Evolutionary conservation across 805 yeast genomes (phyloP), one percentile per base, ranked within the genome.

Genomic region (Yamadazyma kitorensis): DNA sequence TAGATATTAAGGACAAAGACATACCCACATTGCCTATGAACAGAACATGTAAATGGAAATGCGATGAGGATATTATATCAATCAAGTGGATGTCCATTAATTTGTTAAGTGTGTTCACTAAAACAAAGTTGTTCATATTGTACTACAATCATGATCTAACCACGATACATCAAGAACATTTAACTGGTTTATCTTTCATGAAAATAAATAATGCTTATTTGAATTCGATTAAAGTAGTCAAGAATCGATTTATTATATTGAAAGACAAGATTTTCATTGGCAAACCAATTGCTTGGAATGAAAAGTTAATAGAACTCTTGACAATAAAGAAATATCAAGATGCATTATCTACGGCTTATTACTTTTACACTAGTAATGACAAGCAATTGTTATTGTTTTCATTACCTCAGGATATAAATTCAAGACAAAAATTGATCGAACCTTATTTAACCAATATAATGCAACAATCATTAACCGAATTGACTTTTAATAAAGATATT

Each of bases 271-370:
- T 86, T 0, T 71, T 60, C 5, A 67, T 80, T 2, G 95, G 89
- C 0, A 64, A 76, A 16, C 55, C 78, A 11, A 62, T 78, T 2
- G 78, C 72, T 45, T 86, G 88, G 95, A 86, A 82, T 0, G 89
- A 83, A 44, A 61, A 68, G 17, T 54, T 85, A 1, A 53, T 74
- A 37, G 63, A 57, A 5, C 49, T 74, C 9, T 61, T 86, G 30
- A 61, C 72, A 8, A 44, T 57, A 2, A 76, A 73, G 1, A 53
- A 71, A 15, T 81, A 78, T 35, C 53, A 72, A 5, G 60, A 54
- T 2, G 89, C 94, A 0, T 63, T 86, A n/a, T 55, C 61, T 2
- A 59, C 71, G 11, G 81, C 84, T 0, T 61, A 72, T 28, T 55
- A 57, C 6, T 83, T 72, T 49, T 86, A 75, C 41, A 44, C 48